Conservation (phyloP, 1,139 yeast species). For the Saccharomyces pastorianus region DNA sequence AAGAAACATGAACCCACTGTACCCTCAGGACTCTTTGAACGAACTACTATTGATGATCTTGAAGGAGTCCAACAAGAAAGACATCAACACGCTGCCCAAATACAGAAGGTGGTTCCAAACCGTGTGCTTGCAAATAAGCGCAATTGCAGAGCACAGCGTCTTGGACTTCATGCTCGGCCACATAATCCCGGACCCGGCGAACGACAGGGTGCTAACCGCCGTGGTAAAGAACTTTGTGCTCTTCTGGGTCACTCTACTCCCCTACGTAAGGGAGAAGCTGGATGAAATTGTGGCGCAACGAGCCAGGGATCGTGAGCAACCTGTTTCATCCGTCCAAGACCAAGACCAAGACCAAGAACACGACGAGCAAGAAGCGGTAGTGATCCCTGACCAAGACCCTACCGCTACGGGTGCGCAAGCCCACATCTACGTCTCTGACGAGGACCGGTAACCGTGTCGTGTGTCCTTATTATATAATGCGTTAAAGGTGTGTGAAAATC, state of each 20-base stretch:
- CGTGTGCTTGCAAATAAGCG: neutral
- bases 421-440: neutral
- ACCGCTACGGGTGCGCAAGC: neutral
- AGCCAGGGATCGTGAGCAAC: slow-evolving; percentile 2
- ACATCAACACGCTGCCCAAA: neutral
- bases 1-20: neutral
- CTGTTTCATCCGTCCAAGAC: neutral
- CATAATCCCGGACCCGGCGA: slow-evolving; percentile 21
- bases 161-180: slow-evolving; percentile 12
- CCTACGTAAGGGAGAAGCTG: slow-evolving; percentile 15
- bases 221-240: slow-evolving; percentile 19
- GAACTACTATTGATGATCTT: slow-evolving; percentile 2
- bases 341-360: slow-evolving; percentile 5
- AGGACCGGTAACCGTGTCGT: neutral
- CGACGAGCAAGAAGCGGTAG: slow-evolving; percentile 2
- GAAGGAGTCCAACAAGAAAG: slow-evolving; percentile 2
- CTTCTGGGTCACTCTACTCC: slow-evolving; percentile 19
- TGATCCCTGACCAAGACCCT: neutral
- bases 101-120: slow-evolving; percentile 2
- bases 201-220: slow-evolving; percentile 14
- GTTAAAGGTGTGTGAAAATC: neutral
- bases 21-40: slow-evolving; percentile 3
- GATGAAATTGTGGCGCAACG: slow-evolving; percentile 13
- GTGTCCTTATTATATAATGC: neutral
- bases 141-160: slow-evolving; percentile 7